Percentiles rank a stretch among this genome's conserved stretches.
phyloP scores from a whole-genome alignment of 106 monocot genomes.

The Platanthera guangdongensis region DNA sequence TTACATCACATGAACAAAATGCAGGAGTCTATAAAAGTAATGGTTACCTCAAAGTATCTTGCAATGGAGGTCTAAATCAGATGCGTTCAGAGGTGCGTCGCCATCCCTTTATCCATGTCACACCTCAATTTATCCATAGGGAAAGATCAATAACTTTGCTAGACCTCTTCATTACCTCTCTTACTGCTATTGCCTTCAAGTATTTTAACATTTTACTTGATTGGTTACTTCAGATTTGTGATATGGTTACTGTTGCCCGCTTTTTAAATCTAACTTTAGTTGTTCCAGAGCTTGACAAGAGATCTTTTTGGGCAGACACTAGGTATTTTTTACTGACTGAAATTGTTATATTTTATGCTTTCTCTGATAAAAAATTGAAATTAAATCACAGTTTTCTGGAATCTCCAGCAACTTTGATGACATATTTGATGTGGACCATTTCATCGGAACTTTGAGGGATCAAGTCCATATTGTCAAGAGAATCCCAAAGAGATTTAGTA shows the following conservation, averaged over 20 bases:
- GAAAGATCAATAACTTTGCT: background rate
- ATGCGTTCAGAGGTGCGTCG: constrained; percentile 84
- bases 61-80: constrained; percentile 96
- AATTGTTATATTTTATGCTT: background rate
- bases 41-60: constrained; percentile 84
- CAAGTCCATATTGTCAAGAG: constrained; percentile 72
- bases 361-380: background rate
- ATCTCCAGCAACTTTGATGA: constrained; percentile 71
- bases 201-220: constrained; percentile 4
- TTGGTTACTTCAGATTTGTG: constrained; percentile 74
- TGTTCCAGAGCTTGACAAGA: constrained; percentile 93
- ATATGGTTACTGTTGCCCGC: constrained; percentile 85
- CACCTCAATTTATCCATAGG: background rate
- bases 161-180: background rate
- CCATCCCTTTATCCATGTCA: background rate
- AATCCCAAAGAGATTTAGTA: constrained; percentile 52
- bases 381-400: constrained; percentile 9
- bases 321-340: constrained; percentile 34
- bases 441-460: constrained; percentile 73
- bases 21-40: constrained; percentile 83
- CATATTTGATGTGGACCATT: constrained; percentile 89
- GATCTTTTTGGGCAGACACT: constrained; percentile 92
- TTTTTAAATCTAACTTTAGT: constrained; percentile 78
- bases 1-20: constrained; percentile 4
- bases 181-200: background rate